These are phyloP conservation scores for Kalaharituber pfeilii DNA, from an alignment of 2,329 filamentous ascomycete species.

Conservation along the genomic window DNA sequence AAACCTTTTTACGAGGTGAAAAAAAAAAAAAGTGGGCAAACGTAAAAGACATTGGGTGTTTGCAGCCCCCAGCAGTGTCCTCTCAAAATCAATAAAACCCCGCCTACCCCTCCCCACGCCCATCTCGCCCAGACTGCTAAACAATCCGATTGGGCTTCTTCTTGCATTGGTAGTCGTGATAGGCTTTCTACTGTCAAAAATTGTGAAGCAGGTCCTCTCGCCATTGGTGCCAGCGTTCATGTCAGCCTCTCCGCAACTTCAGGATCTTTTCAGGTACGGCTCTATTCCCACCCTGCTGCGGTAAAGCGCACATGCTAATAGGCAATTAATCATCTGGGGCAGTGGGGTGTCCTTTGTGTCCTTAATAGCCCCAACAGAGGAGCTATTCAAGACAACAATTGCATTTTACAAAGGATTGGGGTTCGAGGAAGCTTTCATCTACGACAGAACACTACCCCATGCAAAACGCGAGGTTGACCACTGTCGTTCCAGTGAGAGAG, in stretches of 20 bases:
- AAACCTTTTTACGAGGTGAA: too few relatives aligned
- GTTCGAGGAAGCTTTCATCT: constrained; percentile 21
- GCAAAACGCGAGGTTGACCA: constrained; percentile 18
- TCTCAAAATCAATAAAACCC: too few relatives aligned
- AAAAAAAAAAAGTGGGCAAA: too few relatives aligned
- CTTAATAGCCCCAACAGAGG: constrained; percentile 22
- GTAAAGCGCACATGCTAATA: not conserved
- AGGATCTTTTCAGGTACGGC: not conserved
- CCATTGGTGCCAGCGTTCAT: not conserved
- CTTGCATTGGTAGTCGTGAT: too few relatives aligned
- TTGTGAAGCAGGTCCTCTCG: not conserved
- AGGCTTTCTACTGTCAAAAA: not conserved
- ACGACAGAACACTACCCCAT: constrained; percentile 18
- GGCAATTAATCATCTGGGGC: not conserved
- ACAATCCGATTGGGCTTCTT: too few relatives aligned
- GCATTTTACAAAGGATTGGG: constrained; percentile 22
- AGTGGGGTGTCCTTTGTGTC: constrained; percentile 23
- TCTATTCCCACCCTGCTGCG: not conserved
- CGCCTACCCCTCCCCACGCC: too few relatives aligned
- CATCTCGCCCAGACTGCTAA: too few relatives aligned
- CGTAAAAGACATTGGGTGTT: too few relatives aligned
- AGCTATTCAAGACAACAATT: constrained; percentile 21
- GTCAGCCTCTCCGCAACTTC: not conserved
- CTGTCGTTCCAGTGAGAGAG: constrained; percentile 22
- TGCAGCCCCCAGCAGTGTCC: too few relatives aligned